Conservation (phyloP, 768 basidiomycete species). For the Nidula microcarpa region DNA sequence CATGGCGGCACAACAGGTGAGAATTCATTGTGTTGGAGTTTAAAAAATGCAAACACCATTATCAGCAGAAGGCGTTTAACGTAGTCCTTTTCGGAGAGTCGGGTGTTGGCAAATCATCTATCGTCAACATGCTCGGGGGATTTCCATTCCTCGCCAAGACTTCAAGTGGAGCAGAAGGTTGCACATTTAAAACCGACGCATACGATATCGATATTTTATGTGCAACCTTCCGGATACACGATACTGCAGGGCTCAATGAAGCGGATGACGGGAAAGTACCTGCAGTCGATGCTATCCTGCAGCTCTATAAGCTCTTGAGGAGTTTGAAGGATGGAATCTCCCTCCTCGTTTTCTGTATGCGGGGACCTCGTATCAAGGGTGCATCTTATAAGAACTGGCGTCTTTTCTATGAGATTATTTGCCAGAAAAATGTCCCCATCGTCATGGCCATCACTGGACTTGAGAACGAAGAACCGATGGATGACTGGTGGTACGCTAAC, state of each 20-base stretch:
- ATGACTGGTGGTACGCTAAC: conserved; percentile 29
- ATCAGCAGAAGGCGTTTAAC: conserved; percentile 7
- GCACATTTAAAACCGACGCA: conserved; percentile 24
- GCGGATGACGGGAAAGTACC: conserved; percentile 16
- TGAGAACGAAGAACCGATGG: conserved; percentile 15
- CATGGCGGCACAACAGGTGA: no score
- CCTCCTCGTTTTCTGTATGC: conserved; percentile 33
- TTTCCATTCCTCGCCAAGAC: conserved; percentile 15
- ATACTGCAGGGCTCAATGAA: conserved; percentile 37
- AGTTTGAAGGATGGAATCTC: conserved; percentile 9
- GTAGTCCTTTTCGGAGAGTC: conserved; percentile 35
- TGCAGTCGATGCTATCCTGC: conserved; percentile 10
- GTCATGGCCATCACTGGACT: conserved; percentile 7
- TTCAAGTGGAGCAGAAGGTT: conserved; percentile 26
- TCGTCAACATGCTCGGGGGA: conserved; percentile 30
- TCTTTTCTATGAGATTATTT: conserved; percentile 27
- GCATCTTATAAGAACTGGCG: conserved; percentile 27
- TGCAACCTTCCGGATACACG: conserved; percentile 23
- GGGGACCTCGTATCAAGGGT: conserved; percentile 23
- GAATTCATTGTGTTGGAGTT: no score
- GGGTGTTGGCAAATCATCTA: conserved; percentile 24
- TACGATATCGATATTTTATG: conserved; percentile 21
- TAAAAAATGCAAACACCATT: no score
- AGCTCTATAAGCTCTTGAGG: conserved; percentile 11
- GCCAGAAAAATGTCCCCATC: conserved; percentile 9